Base-by-base conservation (phyloP, 1,284 basidiomycete genomes). In the Apiotrichum sp. region DNA sequence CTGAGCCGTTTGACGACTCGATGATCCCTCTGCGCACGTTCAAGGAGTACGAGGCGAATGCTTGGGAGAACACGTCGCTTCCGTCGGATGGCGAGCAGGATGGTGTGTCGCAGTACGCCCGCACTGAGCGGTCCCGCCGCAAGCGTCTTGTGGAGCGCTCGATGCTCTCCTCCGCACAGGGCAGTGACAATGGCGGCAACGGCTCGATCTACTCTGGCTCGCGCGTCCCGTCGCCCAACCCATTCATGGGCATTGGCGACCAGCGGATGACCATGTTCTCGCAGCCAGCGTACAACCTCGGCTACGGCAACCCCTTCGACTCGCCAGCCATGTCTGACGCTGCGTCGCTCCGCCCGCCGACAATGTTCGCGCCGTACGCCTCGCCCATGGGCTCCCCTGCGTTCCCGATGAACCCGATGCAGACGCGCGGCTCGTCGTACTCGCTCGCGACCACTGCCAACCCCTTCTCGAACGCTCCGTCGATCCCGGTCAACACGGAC, bases 1-100 rank as follows among this genome's bases (percentile, higher is more conserved):
- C 97, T 53, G 93, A 98, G 77, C 89, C 87, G 68, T 98, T 93
- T 74, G 88, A 96, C 69, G 95, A 98, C 62, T 91, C 88, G 10
- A 95, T 97, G 89, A 98, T 98, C 66, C 95, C 95, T 0, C 83
- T 97, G 71, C 93, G 93, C 81, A 92, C 90, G 68, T 98, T 97
- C 78, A 93, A 89, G 72, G 89, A 93, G 76, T 93, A 92, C 73
- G 89, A 93, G 77, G 85, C 88, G 5, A 89, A 93, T 72, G 84
- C 90, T 36, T 93, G 87, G 86, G 89, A 93, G 65, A 85, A 84
- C 38, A 84, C 82, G 2, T 88, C 89, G n/a, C 83, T 82, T 44
- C 86, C 83, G 59, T 89, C 89, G 9, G 87, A 87, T 56, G 71
- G 71, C 50, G 57, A 62, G 45, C 45, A 55, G 38, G 55, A 60